Base-by-base conservation (phyloP, 2,329 filamentous ascomycete species). In the Pseudopyricularia cyperi region DNA sequence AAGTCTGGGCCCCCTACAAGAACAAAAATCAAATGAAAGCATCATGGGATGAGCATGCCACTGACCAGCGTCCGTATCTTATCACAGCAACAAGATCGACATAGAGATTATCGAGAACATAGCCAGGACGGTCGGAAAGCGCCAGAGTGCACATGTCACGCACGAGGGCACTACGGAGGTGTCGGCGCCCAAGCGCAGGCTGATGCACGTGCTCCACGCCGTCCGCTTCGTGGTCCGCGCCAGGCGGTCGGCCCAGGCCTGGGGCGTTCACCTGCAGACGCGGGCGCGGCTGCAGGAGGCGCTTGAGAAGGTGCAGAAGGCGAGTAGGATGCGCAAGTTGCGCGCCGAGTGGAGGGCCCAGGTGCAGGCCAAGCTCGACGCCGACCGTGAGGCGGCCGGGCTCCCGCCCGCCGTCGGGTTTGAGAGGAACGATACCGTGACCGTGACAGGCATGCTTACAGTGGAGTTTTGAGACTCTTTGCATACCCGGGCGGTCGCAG, bases 41-140 rank as follows among this genome's bases (percentile, higher is more conserved):
- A n/a, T 4, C 37, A 42, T n/a, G n/a, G n/a, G n/a, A 42, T 19
- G 6, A 24, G 9, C 3, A 42, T 42, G 17, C 39, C 12, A 14
- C 39, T 44, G 22, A 44, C 39, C 11, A 44, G 22, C 28, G 28
- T 46, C 53, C 33, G 15, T 14, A 15, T 46, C n/a, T 24, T 46
- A 19, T 48, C 52, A 58, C 66, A 97, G 93, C 71, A 98, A 97
- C 72, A 85, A 91, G 66, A 86, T 88, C 55, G 89, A 97, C 65
- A 82, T 97, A 54, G 80, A 83, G 51, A 85, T 96, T 63, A 82
- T 97, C 56, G 80, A 85, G 59, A 79, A 86, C 59, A 95, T 96
- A 74, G 88, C 87, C 56, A 80, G 87, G 52, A 63, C 71, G 30
- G 64, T 73, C 28, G 70, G 70, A 50, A 62, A 71, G 54, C 62